A percentile compares a stretch with the other conserved stretches of the same genome.
phyloP scores from a whole-genome alignment of 805 yeast species.

The Metschnikowia noctiluminum region DNA sequence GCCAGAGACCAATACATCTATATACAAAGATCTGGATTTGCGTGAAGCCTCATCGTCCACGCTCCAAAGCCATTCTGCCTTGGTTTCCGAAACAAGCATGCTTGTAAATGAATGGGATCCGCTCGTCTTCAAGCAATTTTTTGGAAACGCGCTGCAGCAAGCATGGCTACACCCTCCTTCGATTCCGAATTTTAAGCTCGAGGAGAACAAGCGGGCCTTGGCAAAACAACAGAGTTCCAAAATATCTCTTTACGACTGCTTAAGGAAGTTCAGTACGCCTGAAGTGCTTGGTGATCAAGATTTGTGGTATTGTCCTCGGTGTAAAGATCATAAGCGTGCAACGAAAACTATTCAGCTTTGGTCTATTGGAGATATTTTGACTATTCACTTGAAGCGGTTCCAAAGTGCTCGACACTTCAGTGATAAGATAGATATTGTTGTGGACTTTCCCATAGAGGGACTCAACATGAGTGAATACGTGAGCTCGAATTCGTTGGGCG shows the following conservation, averaged over 20 bases:
- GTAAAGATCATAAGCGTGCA: slow-evolving; percentile 88
- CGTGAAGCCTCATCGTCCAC: not conserved
- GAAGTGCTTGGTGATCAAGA: slow-evolving; percentile 87
- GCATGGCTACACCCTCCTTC: slow-evolving; percentile 49
- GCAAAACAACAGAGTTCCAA: slow-evolving; percentile 44
- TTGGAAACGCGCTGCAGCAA: slow-evolving; percentile 44
- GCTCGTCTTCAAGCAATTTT: slow-evolving; percentile 47
- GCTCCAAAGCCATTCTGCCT: slow-evolving; percentile 2
- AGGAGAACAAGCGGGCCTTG: slow-evolving; percentile 37
- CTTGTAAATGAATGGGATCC: slow-evolving; percentile 67
- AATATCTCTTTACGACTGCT: slow-evolving; percentile 62
- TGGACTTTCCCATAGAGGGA: slow-evolving; percentile 83
- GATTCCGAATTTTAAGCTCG: slow-evolving; percentile 54
- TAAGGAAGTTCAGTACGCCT: slow-evolving; percentile 68
- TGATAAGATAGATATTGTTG: slow-evolving; percentile 82
- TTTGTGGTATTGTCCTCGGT: slow-evolving; percentile 88
- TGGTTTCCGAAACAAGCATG: slow-evolving; percentile 23
- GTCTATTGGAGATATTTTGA: slow-evolving; percentile 88
- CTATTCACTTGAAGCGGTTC: slow-evolving; percentile 87
- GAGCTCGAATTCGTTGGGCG: slow-evolving; percentile 24
- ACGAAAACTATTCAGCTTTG: slow-evolving; percentile 87
- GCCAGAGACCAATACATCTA: slow-evolving; percentile 1
- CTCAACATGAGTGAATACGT: slow-evolving; percentile 69
- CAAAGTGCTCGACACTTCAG: slow-evolving; percentile 80
- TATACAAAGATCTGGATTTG: not conserved